These are phyloP conservation scores for Thermomucor indicae-seudaticae DNA, from an alignment of 371 early-diverging fungal genomes.

Conservation along the genomic window DNA sequence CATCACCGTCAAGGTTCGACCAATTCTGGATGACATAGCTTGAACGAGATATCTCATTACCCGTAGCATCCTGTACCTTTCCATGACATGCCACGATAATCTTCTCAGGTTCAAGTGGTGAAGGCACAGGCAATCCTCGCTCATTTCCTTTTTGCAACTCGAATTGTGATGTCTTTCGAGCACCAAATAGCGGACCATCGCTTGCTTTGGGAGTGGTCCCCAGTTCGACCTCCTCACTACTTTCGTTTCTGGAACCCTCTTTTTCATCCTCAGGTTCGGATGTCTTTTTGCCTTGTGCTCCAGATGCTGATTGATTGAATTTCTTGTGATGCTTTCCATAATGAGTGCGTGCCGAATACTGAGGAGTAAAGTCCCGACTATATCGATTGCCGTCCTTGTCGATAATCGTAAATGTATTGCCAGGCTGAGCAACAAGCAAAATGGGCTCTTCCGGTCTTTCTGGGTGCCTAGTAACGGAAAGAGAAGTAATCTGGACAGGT, in stretches of 20 bases:
- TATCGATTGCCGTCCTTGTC: conserved; percentile 52
- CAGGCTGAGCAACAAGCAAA: conserved; percentile 58
- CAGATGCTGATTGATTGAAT: no score
- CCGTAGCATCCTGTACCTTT: conserved; percentile 17
- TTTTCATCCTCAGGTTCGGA: neutral
- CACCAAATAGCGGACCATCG: conserved; percentile 12
- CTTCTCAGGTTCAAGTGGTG: conserved; percentile 8
- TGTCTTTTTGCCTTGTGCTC: neutral
- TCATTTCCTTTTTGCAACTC: conserved; percentile 11
- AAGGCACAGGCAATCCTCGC: conserved; percentile 4
- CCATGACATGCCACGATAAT: conserved; percentile 15
- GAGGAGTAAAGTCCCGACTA: conserved; percentile 45
- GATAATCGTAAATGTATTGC: conserved; percentile 57
- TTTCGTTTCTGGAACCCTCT: neutral
- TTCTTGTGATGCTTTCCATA: conserved; percentile 10
- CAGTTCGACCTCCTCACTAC: conserved; percentile 4
- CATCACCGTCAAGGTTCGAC: conserved; percentile 29
- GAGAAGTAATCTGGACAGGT: conserved; percentile 28
- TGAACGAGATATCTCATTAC: conserved; percentile 21
- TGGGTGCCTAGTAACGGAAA: conserved; percentile 36
- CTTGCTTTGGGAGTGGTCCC: conserved; percentile 8
- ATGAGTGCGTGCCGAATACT: conserved; percentile 14
- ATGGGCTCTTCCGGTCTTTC: conserved; percentile 40
- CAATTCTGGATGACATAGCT: conserved; percentile 40
- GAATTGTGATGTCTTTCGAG: conserved; percentile 12